phyloP scores from a whole-genome alignment of 768 basidiomycete genomes.

The Leucocoprinus leucothites region DNA sequence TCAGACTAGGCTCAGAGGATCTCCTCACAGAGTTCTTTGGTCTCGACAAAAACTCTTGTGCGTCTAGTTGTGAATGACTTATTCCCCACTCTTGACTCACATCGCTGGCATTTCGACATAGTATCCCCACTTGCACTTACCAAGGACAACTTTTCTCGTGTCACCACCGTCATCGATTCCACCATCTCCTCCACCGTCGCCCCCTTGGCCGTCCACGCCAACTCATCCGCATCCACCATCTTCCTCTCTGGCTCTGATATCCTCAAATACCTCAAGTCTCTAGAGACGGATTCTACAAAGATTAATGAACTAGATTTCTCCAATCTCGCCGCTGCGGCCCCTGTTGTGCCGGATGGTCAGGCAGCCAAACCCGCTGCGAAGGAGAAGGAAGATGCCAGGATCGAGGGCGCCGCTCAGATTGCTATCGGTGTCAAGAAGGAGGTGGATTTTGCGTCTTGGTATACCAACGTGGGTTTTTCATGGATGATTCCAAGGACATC shows the following conservation, averaged over 20 bases:
- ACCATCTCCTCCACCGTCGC: conserved; percentile 70
- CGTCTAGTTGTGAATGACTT: conserved; percentile 37
- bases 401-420: conserved; percentile 86
- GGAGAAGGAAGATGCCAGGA: conserved; percentile 74
- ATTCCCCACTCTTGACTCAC: neutral
- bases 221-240: conserved; percentile 65
- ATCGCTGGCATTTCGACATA: conserved; percentile 24
- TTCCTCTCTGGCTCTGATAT: conserved; percentile 82
- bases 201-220: conserved; percentile 73
- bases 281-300: conserved; percentile 65
- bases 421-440: conserved; percentile 96
- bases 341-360: conserved; percentile 18
- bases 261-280: conserved; percentile 60
- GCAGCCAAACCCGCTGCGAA: conserved; percentile 39
- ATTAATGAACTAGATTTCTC: conserved; percentile 74
- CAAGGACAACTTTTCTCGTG: conserved; percentile 60
- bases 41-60: conserved; percentile 83
- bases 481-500: neutral
- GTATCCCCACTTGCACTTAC: conserved; percentile 82
- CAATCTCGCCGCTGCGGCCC: conserved; percentile 42
- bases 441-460: conserved; percentile 92
- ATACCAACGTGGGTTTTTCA: conserved; percentile 67
- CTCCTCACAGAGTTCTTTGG: conserved; percentile 81
- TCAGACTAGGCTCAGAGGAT: conserved; percentile 83
- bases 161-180: conserved; percentile 73